phyloP scores from a whole-genome alignment of 805 yeast species.

The Teunomyces atbi region DNA sequence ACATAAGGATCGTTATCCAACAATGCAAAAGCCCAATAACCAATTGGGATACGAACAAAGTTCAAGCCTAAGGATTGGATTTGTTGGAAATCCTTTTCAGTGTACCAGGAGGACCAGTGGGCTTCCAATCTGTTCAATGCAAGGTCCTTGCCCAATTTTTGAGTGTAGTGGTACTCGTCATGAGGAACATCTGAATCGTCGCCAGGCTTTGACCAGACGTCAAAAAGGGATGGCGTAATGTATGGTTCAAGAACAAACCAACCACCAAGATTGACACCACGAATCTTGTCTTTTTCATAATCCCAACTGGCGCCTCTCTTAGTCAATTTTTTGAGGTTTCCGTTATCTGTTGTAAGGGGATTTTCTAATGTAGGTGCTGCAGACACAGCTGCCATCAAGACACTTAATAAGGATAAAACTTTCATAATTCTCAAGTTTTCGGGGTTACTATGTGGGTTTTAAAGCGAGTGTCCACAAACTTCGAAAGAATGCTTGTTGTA shows the following conservation, averaged over 20 bases:
- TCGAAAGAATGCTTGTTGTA: neutral
- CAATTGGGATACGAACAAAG: slow-evolving; percentile 86
- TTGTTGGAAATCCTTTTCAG: slow-evolving; percentile 64
- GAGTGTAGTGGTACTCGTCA: slow-evolving; percentile 75
- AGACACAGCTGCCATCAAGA: slow-evolving; percentile 3
- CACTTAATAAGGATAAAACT: slow-evolving; percentile 1
- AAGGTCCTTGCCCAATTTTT: slow-evolving; percentile 57
- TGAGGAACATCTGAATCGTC: slow-evolving; percentile 54
- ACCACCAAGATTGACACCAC: slow-evolving; percentile 85
- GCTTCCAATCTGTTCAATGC: slow-evolving; percentile 50
- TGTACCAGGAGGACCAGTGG: slow-evolving; percentile 81
- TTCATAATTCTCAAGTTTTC: neutral
- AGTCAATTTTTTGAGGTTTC: slow-evolving; percentile 14
- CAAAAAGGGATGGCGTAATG: slow-evolving; percentile 78
- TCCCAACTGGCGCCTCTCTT: slow-evolving; percentile 27
- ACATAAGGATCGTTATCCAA: slow-evolving; percentile 79
- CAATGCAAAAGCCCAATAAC: slow-evolving; percentile 85
- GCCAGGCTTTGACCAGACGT: slow-evolving; percentile 33
- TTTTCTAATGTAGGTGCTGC: slow-evolving; percentile 3
- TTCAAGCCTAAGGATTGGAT: slow-evolving; percentile 70
- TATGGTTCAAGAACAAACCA: slow-evolving; percentile 88
- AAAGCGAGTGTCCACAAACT: neutral
- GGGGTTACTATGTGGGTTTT: neutral
- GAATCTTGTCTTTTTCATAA: slow-evolving; percentile 35
- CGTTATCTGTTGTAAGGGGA: slow-evolving; percentile 7